Evolutionary conservation across 2,329 filamentous ascomycete genomes (phyloP).

Genomic region (Neopestalotiopsis sp.): DNA sequence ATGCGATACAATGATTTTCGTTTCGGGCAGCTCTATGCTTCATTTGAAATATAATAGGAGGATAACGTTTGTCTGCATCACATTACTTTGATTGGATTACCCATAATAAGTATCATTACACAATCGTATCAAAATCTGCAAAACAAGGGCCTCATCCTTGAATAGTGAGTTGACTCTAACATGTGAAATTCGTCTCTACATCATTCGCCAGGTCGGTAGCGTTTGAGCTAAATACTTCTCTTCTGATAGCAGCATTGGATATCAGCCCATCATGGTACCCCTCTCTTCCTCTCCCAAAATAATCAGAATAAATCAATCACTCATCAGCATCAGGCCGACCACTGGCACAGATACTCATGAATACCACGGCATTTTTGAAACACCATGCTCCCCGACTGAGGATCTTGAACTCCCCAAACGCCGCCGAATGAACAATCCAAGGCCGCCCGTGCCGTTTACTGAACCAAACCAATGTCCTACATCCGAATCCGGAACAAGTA

Average conservation of each 20-base stretch:
- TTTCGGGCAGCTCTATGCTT: too few relatives aligned
- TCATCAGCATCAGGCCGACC: not conserved
- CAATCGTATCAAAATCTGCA: too few relatives aligned
- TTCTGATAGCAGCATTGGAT: not conserved
- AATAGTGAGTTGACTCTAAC: too few relatives aligned
- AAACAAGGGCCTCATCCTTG: too few relatives aligned
- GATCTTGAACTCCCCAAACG: not conserved
- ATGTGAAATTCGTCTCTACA: too few relatives aligned
- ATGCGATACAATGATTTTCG: too few relatives aligned
- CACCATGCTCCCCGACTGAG: not conserved
- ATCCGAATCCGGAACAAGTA: constrained; percentile 71
- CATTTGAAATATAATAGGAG: too few relatives aligned
- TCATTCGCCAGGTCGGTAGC: too few relatives aligned
- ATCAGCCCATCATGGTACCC: not conserved
- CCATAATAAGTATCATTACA: too few relatives aligned
- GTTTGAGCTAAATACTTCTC: too few relatives aligned
- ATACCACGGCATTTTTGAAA: not conserved
- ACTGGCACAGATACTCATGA: not conserved
- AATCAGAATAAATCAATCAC: not conserved
- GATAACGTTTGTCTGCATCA: too few relatives aligned
- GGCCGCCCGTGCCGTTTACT: not conserved
- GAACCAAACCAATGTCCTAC: constrained; percentile 30
- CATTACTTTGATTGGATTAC: too few relatives aligned
- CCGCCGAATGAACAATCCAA: not conserved
- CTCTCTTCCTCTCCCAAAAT: not conserved